Base-by-base conservation (phyloP, 176 grass and related monocot species). In the Ensete ventricosum region DNA sequence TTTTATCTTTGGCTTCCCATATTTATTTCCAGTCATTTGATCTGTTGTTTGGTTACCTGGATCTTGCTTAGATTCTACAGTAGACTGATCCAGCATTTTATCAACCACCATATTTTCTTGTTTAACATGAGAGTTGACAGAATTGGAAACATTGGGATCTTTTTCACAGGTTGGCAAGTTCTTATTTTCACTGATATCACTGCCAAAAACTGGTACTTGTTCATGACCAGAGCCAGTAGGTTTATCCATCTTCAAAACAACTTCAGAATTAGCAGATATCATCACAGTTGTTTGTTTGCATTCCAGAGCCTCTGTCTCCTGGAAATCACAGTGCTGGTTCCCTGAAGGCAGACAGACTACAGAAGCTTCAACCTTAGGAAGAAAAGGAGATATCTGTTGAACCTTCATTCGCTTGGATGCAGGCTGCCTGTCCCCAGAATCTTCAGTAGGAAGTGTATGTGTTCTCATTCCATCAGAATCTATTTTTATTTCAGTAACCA, bases 1-100 rank as follows among this genome's bases (percentile, higher is more conserved):
- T 78, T 99, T 95, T 84, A 99, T 91, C 69, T 95, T 99, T 72
- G 96, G 87, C 82, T 99, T 99, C 70, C 96, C 96, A 49, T 91
- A 92, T 89, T 95, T 99, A 84, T 76, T 82, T 62, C 84, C 84
- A 62, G 85, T 67, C 14, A 83, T 75, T 27, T 72, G 76, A 76
- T 95, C 96, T 11, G 60, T 54, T 83, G 22, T 43, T 29, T 75
- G 67, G 55, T 96, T 89, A 80, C 77, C 85, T 77, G 85, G 67
- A 71, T 99, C 96, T 81, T 95, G 83, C 69, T 93, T 94, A 76
- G 89, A 76, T 64, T 94, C 90, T 62, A 62, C 25, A n/a, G 62
- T 64, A 69, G 83, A 80, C 77, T 88, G 80, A 73, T 52, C 83
- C 62, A 77, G 58, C 62, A 84, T 84, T 66, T 89, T 87, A 78